These are phyloP conservation scores for Phoma herbarum DNA, from an alignment of 2,329 filamentous ascomycete species.

Conservation along the genomic window DNA sequence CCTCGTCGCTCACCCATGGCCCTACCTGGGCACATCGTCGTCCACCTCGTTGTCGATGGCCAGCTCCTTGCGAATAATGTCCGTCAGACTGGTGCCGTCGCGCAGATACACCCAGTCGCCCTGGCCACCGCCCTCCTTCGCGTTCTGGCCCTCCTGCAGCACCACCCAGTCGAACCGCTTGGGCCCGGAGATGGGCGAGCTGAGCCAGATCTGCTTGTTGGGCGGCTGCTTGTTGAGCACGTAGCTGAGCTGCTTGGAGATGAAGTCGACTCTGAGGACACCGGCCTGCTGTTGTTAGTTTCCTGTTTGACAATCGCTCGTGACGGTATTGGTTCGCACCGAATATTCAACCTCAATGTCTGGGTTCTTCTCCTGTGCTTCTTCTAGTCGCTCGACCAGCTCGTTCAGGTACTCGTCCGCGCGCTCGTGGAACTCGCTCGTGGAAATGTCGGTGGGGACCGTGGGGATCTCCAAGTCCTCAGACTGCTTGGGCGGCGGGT, in stretches of 20 bases:
- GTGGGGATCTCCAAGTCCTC: conserved; percentile 51
- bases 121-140: conserved; percentile 77
- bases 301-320: background rate
- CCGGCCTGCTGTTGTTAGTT: conserved; percentile 69
- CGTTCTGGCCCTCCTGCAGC: conserved; percentile 73
- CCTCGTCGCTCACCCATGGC: background rate
- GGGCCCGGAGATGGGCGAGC: conserved; percentile 87
- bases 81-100: conserved; percentile 78
- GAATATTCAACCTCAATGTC: conserved; percentile 90
- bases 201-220: conserved; percentile 97
- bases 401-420: conserved; percentile 77
- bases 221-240: conserved; percentile 98
- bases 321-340: too few species aligned
- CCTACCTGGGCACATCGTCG: conserved; percentile 43
- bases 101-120: conserved; percentile 89
- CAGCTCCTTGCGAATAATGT: conserved; percentile 79
- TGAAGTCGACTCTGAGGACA: conserved; percentile 79
- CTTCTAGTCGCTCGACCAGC: conserved; percentile 70
- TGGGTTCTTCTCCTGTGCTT: conserved; percentile 73
- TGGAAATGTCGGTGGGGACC: conserved; percentile 71
- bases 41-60: conserved; percentile 63
- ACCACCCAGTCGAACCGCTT: conserved; percentile 94
- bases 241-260: conserved; percentile 75
- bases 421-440: conserved; percentile 77
- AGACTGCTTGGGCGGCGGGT: conserved; percentile 48